A percentile compares a stretch with the other conserved stretches of the same genome.
phyloP scores from a whole-genome alignment of 2,329 filamentous ascomycete species.

The Seiridium unicorne region DNA sequence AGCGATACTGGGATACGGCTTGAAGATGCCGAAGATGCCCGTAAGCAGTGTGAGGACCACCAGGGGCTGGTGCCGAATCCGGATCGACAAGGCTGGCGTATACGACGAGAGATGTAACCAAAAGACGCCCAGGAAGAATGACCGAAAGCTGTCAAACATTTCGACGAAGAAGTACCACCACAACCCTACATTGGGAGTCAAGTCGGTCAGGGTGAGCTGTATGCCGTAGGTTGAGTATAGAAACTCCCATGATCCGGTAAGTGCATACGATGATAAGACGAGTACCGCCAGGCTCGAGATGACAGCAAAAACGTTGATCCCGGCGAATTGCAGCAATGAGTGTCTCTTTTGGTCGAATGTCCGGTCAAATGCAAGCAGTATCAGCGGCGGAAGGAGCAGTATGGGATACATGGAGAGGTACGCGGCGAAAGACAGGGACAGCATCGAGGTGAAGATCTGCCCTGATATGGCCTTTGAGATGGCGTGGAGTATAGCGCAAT shows the following conservation, averaged over 20 bases:
- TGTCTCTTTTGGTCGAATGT: slow-evolving; percentile 34
- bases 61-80: slow-evolving; percentile 80
- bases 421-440: slow-evolving; percentile 81
- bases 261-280: slow-evolving; percentile 67
- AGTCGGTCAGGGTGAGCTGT: slow-evolving; percentile 83
- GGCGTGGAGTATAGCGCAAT: slow-evolving; percentile 81
- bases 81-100: slow-evolving; percentile 79
- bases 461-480: slow-evolving; percentile 78
- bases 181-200: slow-evolving; percentile 91
- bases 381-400: slow-evolving; percentile 78
- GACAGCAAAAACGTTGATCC: slow-evolving; percentile 52
- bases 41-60: slow-evolving; percentile 82
- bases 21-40: slow-evolving; percentile 92
- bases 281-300: slow-evolving; percentile 56
- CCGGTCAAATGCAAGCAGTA: slow-evolving; percentile 77
- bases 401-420: slow-evolving; percentile 92
- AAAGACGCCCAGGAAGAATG: slow-evolving; percentile 96
- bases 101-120: slow-evolving; percentile 94
- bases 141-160: slow-evolving; percentile 97
- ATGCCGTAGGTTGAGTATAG: slow-evolving; percentile 87
- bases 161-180: slow-evolving; percentile 99
- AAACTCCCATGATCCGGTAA: slow-evolving; percentile 87
- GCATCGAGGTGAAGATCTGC: slow-evolving; percentile 71
- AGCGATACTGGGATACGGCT: slow-evolving; percentile 91
- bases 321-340: slow-evolving; percentile 49